Conservation (phyloP, 345 rosid genomes). For the Murraya paniculata region DNA sequence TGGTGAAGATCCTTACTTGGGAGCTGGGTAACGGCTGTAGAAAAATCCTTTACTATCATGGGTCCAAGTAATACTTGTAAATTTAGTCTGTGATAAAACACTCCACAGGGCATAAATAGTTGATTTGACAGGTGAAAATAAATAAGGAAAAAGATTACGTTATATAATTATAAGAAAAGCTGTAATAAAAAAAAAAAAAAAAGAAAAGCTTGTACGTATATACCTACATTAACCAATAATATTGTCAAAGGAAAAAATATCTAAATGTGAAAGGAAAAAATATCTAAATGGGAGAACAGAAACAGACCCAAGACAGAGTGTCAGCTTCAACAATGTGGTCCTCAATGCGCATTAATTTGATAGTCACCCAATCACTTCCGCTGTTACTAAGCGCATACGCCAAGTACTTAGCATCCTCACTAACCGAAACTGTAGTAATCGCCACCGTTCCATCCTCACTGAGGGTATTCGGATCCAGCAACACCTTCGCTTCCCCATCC, state of each 20-base stretch:
- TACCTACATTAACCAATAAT: too few species aligned
- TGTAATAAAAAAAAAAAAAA: too few species aligned
- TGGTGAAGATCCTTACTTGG: slow-evolving; percentile 47
- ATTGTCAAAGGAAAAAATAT: neutral
- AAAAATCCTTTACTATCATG: slow-evolving; percentile 83
- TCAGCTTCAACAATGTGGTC: slow-evolving; percentile 68
- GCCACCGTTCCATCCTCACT: slow-evolving; percentile 90
- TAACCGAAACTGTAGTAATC: slow-evolving; percentile 43
- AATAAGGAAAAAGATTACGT: too few species aligned
- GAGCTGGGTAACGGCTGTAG: slow-evolving; percentile 87
- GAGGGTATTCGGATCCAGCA: slow-evolving; percentile 85
- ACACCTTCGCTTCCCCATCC: slow-evolving; percentile 66
- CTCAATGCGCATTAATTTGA: slow-evolving; percentile 63
- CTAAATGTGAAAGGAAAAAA: neutral
- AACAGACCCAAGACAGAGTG: slow-evolving; percentile 75
- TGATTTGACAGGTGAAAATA: too few species aligned
- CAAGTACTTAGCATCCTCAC: slow-evolving; percentile 74
- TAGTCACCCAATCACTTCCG: slow-evolving; percentile 95
- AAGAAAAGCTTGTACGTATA: too few species aligned
- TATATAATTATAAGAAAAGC: too few species aligned
- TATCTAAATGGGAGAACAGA: neutral
- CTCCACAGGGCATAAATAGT: neutral
- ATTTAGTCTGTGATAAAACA: slow-evolving; percentile 54
- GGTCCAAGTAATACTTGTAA: slow-evolving; percentile 82
- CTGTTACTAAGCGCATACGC: slow-evolving; percentile 81